Percentiles rank a stretch among this genome's conserved stretches.
Conservation (phyloP, 345 rosid genomes). For the Citrus mangshanensis region DNA sequence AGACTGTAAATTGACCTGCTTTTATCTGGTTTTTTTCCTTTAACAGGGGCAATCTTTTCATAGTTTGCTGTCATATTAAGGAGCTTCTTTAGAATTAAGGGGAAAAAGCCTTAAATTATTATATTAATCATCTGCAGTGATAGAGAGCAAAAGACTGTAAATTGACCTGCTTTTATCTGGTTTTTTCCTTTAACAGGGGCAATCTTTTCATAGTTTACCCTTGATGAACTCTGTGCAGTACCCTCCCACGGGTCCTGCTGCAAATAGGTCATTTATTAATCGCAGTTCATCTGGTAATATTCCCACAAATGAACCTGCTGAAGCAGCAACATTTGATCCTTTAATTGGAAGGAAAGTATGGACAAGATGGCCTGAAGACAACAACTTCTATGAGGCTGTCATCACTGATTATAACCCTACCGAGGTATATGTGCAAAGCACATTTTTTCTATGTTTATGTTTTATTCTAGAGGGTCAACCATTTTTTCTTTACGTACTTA, state of each 20-base stretch:
- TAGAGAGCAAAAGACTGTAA: neutral
- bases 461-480: neutral
- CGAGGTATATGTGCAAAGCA: constrained; percentile 52
- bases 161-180: constrained; percentile 2
- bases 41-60: constrained; percentile 39
- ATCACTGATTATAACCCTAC: constrained; percentile 73
- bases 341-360: constrained; percentile 86
- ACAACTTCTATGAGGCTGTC: constrained; percentile 85
- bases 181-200: constrained; percentile 30
- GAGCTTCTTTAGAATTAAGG: neutral
- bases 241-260: constrained; percentile 49
- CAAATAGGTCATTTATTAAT: constrained; percentile 50
- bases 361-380: constrained; percentile 99
- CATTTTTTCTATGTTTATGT: neutral
- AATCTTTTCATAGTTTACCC: constrained; percentile 35
- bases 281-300: constrained; percentile 44
- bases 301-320: constrained; percentile 54
- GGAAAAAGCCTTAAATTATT: constrained; percentile 4
- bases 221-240: constrained; percentile 50
- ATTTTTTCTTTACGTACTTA: neutral
- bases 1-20: neutral
- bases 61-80: constrained; percentile 23
- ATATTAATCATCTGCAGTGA: constrained; percentile 6
- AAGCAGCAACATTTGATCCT: constrained; percentile 35
- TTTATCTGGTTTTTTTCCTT: constrained; percentile 4